These are phyloP conservation scores for Pseudopyrenochaeta lycopersici DNA, from an alignment of 2,329 filamentous ascomycete genomes.

Conservation along the genomic window DNA sequence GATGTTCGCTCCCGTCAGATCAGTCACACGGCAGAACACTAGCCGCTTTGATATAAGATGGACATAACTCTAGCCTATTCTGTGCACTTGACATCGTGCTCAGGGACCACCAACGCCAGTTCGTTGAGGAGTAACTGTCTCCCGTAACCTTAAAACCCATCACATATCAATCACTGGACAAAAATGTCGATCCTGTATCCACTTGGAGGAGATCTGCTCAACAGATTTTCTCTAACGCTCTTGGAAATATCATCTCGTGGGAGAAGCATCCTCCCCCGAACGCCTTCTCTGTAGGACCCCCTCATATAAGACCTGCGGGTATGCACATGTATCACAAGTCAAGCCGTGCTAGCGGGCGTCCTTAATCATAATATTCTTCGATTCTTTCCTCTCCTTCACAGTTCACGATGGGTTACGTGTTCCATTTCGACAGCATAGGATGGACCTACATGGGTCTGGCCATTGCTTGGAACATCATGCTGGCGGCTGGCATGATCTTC, in stretches of 20 bases:
- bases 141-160: background rate
- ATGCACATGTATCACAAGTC: background rate
- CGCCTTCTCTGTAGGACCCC: background rate
- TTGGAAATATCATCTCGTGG: background rate
- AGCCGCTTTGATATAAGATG: background rate
- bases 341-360: background rate
- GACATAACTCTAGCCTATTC: background rate
- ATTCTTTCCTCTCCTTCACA: background rate
- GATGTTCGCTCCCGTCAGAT: background rate
- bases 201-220: conserved; percentile 1
- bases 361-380: background rate
- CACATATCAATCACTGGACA: background rate
- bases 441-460: conserved; percentile 30
- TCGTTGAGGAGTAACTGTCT: background rate
- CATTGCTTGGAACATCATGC: conserved; percentile 26
- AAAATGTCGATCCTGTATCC: background rate
- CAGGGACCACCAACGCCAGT: background rate
- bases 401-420: conserved; percentile 21
- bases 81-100: background rate
- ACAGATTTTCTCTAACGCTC: background rate
- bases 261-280: background rate
- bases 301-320: background rate
- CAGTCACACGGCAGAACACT: background rate
- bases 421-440: conserved; percentile 19
- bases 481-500: conserved; percentile 22